Conservation (phyloP, 2,329 filamentous ascomycete species). For the Alternaria alternata region DNA sequence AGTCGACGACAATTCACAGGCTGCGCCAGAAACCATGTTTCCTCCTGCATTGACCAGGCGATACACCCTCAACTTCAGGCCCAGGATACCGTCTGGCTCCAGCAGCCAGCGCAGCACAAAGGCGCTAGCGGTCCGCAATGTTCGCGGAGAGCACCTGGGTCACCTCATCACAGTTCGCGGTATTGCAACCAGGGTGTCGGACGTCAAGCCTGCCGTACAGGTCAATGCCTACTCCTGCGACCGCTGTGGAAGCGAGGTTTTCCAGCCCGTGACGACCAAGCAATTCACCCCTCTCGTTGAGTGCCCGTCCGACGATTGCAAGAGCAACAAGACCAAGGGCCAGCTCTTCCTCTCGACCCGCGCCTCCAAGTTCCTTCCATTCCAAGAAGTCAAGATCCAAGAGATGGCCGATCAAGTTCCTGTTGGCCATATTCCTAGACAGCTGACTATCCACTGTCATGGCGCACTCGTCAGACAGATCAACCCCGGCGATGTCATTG, state of each 20-base stretch:
- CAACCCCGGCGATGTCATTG: constrained; percentile 92
- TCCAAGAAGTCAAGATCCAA: constrained; percentile 98
- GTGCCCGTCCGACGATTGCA: constrained; percentile 91
- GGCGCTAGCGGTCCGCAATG: constrained; percentile 87
- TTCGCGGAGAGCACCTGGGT: constrained; percentile 91
- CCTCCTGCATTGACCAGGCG: constrained; percentile 90
- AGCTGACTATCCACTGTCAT: constrained; percentile 87
- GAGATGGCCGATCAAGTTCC: constrained; percentile 99
- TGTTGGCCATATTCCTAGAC: constrained; percentile 94
- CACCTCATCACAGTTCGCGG: constrained; percentile 92
- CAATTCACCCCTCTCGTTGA: constrained; percentile 86
- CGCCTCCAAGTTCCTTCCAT: constrained; percentile 94
- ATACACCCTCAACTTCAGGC: constrained; percentile 97
- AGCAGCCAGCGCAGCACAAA: constrained; percentile 66
- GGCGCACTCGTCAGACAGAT: constrained; percentile 85
- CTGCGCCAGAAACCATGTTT: constrained; percentile 77
- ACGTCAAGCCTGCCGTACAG: constrained; percentile 96
- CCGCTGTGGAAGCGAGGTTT: constrained; percentile 94
- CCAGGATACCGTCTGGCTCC: constrained; percentile 75
- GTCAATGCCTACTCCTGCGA: constrained; percentile 99
- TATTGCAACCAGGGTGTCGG: constrained; percentile 93
- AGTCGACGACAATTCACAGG: constrained; percentile 63
- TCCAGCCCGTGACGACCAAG: constrained; percentile 92
- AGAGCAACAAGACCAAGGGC: constrained; percentile 88
- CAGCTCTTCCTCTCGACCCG: constrained; percentile 94